Evolutionary conservation across 192 early-diverging fungal species (phyloP).

Genomic region (Fimicolochytrium jonesii): DNA sequence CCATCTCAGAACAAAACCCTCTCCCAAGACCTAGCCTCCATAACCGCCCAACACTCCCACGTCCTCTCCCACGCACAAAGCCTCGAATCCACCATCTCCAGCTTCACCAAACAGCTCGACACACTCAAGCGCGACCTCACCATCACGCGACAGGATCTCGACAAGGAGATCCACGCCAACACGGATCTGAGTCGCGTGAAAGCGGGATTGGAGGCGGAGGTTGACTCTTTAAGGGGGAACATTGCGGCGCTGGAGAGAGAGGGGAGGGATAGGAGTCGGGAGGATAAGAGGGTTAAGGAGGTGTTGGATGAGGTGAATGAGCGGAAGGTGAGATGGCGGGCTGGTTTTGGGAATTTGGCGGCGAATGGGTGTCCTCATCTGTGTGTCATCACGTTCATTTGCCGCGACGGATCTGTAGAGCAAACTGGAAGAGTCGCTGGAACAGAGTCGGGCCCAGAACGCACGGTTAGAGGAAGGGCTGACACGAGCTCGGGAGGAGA

Average conservation of each 20-base stretch:
- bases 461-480: constrained; percentile 33
- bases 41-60: constrained; percentile 32
- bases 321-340: constrained; percentile 29
- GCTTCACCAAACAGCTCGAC: constrained; percentile 13
- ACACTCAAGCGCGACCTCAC: constrained; percentile 9
- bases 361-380: too few relatives aligned
- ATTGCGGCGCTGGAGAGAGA: constrained; percentile 5
- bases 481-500: constrained; percentile 34
- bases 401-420: too few relatives aligned
- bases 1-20: constrained; percentile 19
- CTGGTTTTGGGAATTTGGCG: too few relatives aligned
- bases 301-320: constrained; percentile 13
- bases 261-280: constrained; percentile 3
- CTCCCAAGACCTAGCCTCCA: constrained; percentile 22
- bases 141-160: constrained; percentile 19
- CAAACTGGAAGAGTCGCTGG: constrained; percentile 30
- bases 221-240: neutral
- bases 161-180: neutral
- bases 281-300: constrained; percentile 8
- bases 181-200: constrained; percentile 17
- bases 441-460: constrained; percentile 23
- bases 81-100: constrained; percentile 22
- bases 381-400: too few relatives aligned
- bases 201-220: constrained; percentile 21
- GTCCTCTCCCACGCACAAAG: constrained; percentile 24